Evolutionary conservation across 805 yeast species (phyloP).

Genomic region (Ogataea chonburiensis): DNA sequence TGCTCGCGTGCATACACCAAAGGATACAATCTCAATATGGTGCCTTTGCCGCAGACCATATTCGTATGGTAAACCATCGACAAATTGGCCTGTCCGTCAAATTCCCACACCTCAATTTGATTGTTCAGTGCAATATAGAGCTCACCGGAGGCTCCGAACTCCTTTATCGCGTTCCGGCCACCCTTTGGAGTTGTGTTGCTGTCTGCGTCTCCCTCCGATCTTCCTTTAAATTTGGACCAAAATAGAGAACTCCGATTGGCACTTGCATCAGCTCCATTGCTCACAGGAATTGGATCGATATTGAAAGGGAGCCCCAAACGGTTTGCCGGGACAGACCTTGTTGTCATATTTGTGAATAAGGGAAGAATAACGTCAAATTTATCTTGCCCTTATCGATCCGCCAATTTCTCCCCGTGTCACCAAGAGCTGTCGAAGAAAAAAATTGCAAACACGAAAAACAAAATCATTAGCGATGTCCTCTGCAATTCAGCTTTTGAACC

Average conservation of each 20-base stretch:
- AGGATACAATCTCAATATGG: constrained; percentile 22
- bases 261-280: not conserved
- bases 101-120: constrained; percentile 36
- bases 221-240: constrained; percentile 7
- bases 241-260: not conserved
- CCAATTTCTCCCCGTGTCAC: constrained; percentile 10
- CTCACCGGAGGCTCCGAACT: constrained; percentile 41
- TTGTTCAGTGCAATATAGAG: constrained; percentile 30
- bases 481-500: constrained; percentile 85
- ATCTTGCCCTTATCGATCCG: constrained; percentile 16
- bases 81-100: not conserved
- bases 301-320: not conserved
- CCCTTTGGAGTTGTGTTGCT: constrained; percentile 2
- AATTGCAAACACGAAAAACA: constrained; percentile 18
- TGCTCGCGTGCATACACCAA: constrained; percentile 24
- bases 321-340: too few species aligned
- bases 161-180: constrained; percentile 17
- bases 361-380: too few species aligned
- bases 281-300: not conserved
- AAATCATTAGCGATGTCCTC: constrained; percentile 41
- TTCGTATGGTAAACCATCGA: constrained; percentile 2
- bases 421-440: constrained; percentile 13
- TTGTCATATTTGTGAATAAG: too few species aligned
- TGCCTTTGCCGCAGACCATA: constrained; percentile 14
- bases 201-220: constrained; percentile 7